These are phyloP conservation scores for Saccharomycopsis olivae DNA, from an alignment of 805 yeast genomes.

Conservation along the genomic window DNA sequence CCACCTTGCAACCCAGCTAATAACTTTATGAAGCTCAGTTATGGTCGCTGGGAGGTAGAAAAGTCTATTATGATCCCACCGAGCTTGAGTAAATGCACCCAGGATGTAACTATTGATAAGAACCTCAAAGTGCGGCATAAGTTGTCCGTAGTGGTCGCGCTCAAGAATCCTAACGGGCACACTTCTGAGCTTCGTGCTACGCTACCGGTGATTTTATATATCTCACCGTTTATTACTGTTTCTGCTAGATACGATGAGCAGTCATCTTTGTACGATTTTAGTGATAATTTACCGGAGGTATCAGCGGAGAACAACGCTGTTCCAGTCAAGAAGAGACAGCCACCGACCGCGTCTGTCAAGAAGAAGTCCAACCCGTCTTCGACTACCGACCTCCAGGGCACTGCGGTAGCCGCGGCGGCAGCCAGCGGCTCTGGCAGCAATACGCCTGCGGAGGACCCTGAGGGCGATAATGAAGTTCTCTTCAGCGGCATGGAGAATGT, in stretches of 20 bases:
- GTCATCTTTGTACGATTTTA: constrained; percentile 17
- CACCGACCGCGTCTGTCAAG: neutral
- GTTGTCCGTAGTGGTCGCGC: constrained; percentile 66
- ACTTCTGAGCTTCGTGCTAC: constrained; percentile 87
- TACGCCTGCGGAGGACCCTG: neutral
- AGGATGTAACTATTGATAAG: constrained; percentile 67
- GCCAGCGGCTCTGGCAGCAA: no score
- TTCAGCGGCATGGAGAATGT: constrained; percentile 23
- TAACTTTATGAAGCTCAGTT: constrained; percentile 9
- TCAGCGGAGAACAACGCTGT: neutral
- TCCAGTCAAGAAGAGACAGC: neutral
- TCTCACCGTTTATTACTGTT: constrained; percentile 74
- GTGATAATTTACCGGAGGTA: constrained; percentile 12
- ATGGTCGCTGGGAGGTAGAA: constrained; percentile 66
- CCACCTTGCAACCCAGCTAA: constrained; percentile 4
- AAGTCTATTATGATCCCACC: constrained; percentile 58
- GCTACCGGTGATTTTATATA: constrained; percentile 66
- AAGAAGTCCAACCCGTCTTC: constrained; percentile 5
- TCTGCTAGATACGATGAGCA: constrained; percentile 36
- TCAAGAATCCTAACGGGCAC: constrained; percentile 86
- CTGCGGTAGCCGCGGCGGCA: neutral
- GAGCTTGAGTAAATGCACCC: constrained; percentile 66
- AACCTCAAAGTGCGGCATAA: constrained; percentile 82
- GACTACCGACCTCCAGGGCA: constrained; percentile 6
- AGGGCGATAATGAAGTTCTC: constrained; percentile 28